A percentile compares a stretch with the other conserved stretches of the same genome.
phyloP scores from a whole-genome alignment of 768 basidiomycete genomes.

The Hysterangium stoloniferum region DNA sequence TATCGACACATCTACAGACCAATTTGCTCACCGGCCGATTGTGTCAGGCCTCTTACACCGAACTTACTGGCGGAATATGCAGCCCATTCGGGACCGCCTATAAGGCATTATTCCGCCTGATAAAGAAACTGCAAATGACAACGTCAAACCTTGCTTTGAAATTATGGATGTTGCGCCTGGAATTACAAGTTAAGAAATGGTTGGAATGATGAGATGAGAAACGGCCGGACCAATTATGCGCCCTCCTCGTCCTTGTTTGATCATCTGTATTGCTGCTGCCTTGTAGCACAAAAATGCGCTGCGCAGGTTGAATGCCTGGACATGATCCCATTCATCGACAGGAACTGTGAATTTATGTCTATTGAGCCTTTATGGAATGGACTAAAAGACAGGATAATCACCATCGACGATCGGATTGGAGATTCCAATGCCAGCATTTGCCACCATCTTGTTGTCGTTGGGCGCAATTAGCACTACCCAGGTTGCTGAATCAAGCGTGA shows the following conservation, averaged over 20 bases:
- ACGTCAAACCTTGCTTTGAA: slow-evolving; percentile 23
- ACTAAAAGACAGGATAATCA: neutral
- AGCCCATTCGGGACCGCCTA: slow-evolving; percentile 14
- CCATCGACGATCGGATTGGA: slow-evolving; percentile 2
- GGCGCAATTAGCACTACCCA: neutral
- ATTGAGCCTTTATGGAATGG: neutral
- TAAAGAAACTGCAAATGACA: neutral
- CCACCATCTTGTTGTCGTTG: too few relatives aligned
- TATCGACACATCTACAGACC: neutral
- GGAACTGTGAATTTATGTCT: slow-evolving; percentile 21
- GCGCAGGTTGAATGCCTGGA: slow-evolving; percentile 32
- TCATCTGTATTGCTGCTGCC: slow-evolving; percentile 36
- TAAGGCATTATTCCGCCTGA: neutral
- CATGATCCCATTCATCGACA: slow-evolving; percentile 26
- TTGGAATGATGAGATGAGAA: neutral
- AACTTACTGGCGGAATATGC: slow-evolving; percentile 34
- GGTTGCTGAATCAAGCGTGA: neutral
- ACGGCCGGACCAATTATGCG: slow-evolving; percentile 33
- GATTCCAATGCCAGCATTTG: slow-evolving; percentile 19
- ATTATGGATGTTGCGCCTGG: slow-evolving; percentile 24
- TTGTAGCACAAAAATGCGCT: slow-evolving; percentile 36
- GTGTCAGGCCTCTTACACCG: slow-evolving; percentile 34
- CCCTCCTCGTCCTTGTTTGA: slow-evolving; percentile 34
- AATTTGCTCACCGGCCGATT: slow-evolving; percentile 26
- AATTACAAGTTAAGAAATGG: neutral